Conservation (phyloP, 2,329 filamentous ascomycete species). For the Tothia fuscella region DNA sequence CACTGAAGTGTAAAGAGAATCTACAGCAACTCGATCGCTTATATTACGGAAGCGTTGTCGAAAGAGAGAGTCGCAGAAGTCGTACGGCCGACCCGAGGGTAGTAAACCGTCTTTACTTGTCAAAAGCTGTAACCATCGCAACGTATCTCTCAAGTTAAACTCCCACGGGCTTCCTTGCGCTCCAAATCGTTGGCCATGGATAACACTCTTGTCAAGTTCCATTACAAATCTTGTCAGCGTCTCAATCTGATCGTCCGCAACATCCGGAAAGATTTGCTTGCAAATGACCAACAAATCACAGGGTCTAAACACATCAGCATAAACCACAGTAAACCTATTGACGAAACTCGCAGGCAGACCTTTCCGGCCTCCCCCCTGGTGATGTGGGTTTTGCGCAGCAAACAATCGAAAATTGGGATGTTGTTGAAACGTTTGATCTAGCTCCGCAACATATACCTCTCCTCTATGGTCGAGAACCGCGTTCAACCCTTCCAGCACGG, state of each 20-base stretch:
- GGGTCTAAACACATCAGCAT: constrained; percentile 77
- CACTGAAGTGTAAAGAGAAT: constrained; percentile 51
- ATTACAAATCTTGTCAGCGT: constrained; percentile 72
- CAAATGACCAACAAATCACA: constrained; percentile 78
- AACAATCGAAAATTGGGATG: constrained; percentile 90
- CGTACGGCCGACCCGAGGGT: constrained; percentile 46
- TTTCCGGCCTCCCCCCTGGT: constrained; percentile 91
- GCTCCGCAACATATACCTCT: constrained; percentile 87
- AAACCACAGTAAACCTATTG: constrained; percentile 95
- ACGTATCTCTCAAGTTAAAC: constrained; percentile 82
- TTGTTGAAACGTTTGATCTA: constrained; percentile 85
- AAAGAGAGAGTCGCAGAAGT: constrained; percentile 75
- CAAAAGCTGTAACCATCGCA: constrained; percentile 72
- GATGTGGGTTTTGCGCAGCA: constrained; percentile 93
- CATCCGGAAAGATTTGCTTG: constrained; percentile 57
- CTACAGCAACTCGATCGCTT: constrained; percentile 54
- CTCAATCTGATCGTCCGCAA: constrained; percentile 47
- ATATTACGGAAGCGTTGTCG: constrained; percentile 73
- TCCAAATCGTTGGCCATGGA: constrained; percentile 42
- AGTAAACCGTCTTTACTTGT: constrained; percentile 48
- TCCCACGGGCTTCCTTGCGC: constrained; percentile 72
- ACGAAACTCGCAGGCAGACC: constrained; percentile 92
- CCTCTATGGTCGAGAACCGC: constrained; percentile 94
- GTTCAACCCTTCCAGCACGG: constrained; percentile 89
- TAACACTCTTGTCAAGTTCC: constrained; percentile 60